Evolutionary conservation across 2,329 filamentous ascomycete genomes (phyloP).

Genomic region (Endothia cerciana): DNA sequence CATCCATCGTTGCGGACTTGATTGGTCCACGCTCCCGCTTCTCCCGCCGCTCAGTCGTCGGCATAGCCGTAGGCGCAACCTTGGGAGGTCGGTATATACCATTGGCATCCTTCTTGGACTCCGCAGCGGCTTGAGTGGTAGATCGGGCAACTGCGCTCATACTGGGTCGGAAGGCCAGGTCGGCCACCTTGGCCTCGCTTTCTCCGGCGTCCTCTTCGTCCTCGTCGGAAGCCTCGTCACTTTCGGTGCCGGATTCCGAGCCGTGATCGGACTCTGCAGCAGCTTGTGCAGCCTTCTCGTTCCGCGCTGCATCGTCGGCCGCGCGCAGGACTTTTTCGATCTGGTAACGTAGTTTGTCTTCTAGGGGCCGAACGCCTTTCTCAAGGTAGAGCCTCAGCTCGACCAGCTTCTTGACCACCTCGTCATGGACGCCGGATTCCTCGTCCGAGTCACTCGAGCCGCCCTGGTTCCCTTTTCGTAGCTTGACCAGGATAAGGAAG

Average conservation of each 20-base stretch:
- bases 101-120: slow-evolving; percentile 49
- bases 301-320: slow-evolving; percentile 72
- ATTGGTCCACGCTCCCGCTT: slow-evolving; percentile 64
- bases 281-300: slow-evolving; percentile 41
- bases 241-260: slow-evolving; percentile 41
- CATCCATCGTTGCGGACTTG: slow-evolving; percentile 85
- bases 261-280: slow-evolving; percentile 41
- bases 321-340: slow-evolving; percentile 93
- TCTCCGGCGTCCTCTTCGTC: slow-evolving; percentile 42
- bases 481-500: slow-evolving; percentile 80
- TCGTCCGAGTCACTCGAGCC: slow-evolving; percentile 38
- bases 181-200: slow-evolving; percentile 34
- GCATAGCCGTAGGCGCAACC: slow-evolving; percentile 86
- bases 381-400: slow-evolving; percentile 92
- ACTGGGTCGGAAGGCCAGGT: slow-evolving; percentile 43
- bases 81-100: slow-evolving; percentile 88
- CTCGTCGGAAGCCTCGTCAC: slow-evolving; percentile 39
- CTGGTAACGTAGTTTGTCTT: slow-evolving; percentile 90
- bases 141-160: slow-evolving; percentile 43
- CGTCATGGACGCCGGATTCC: slow-evolving; percentile 56
- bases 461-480: slow-evolving; percentile 59
- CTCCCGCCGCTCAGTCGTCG: slow-evolving; percentile 66
- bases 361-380: slow-evolving; percentile 86
- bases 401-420: slow-evolving; percentile 83
- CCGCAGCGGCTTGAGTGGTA: slow-evolving; percentile 35